Base-by-base conservation (phyloP, 805 yeast species). In the Suhomyces prunicola region DNA sequence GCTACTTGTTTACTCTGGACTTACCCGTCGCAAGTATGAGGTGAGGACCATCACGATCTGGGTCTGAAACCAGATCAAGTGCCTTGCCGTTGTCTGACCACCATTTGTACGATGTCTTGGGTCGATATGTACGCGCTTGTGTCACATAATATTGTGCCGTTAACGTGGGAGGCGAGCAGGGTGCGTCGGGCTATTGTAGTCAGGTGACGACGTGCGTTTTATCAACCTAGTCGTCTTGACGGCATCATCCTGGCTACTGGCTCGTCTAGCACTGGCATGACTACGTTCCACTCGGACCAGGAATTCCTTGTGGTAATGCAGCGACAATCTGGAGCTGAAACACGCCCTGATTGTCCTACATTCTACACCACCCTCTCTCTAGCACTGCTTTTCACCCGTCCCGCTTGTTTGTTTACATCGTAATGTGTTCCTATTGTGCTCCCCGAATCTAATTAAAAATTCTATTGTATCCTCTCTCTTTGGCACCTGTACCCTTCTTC, bases 141-240 rank as follows among this genome's bases (percentile, higher is more conserved):
- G 42, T 39, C 42, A 39, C 24, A 17, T n/a, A 39, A 39, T 17
- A 17, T 17, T 39, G 42, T 39, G 22, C 24, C 42, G 42, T 39
- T 39, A 10, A n/a, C 13, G 10, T 39, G 24, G 10, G 24, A 39
- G 42, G 24, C 42, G 42, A 39, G 13, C 24, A 17, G 9, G 13
- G 6, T 39, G 42, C 42, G 42, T 19, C 23, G 5, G 24, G 24
- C 24, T 8, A 39, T 39, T 39, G 24, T 39, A 17, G 13, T 39
- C 42, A 39, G 24, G 23, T 39, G 42, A 19, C 24, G 22, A 4
- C 22, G 42, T 39, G 42, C 42, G 42, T 19, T 4, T 19, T 5
- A 39, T 39, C 24, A 39, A 39, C 42, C 42, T 39, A 39, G 42
- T 39, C 42, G 42, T 39, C 42, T 39, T 39, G 42, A 39, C 42